These are phyloP conservation scores for Noccaea bulbosa DNA, from an alignment of 345 rosid species.

Conservation along the genomic window DNA sequence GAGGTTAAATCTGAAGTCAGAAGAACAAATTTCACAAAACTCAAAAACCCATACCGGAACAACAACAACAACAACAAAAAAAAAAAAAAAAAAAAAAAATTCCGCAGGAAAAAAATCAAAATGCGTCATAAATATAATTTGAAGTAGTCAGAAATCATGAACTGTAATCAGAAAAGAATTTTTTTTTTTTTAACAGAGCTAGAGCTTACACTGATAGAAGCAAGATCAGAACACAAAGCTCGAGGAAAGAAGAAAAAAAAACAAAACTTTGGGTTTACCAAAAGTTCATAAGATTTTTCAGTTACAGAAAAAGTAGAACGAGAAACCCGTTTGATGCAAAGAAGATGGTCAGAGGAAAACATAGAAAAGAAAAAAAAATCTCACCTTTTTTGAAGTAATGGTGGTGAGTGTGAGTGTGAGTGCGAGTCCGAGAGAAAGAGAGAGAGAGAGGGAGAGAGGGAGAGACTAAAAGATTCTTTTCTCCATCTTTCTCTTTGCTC, in stretches of 20 bases:
- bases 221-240: conserved; percentile 41
- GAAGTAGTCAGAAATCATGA: conserved; percentile 18
- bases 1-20: conserved; percentile 8
- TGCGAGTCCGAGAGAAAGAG: not conserved
- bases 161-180: not conserved
- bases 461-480: conserved; percentile 35
- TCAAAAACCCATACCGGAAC: conserved; percentile 10
- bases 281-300: conserved; percentile 30
- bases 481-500: conserved; percentile 30
- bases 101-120: not conserved
- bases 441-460: conserved; percentile 30
- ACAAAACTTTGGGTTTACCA: conserved; percentile 21
- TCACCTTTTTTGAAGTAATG: conserved; percentile 35
- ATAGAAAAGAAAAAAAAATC: not conserved
- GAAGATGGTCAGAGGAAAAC: not conserved
- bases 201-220: conserved; percentile 21
- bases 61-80: too few species aligned
- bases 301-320: conserved; percentile 20
- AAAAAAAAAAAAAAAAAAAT: not conserved
- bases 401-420: conserved; percentile 42
- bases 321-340: conserved; percentile 29
- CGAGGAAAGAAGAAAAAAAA: not conserved
- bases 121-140: conserved; percentile 21
- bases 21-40: conserved; percentile 15
- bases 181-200: not conserved